Base-by-base conservation (phyloP, 2,329 filamentous ascomycete genomes). In the Botrytis aclada region DNA sequence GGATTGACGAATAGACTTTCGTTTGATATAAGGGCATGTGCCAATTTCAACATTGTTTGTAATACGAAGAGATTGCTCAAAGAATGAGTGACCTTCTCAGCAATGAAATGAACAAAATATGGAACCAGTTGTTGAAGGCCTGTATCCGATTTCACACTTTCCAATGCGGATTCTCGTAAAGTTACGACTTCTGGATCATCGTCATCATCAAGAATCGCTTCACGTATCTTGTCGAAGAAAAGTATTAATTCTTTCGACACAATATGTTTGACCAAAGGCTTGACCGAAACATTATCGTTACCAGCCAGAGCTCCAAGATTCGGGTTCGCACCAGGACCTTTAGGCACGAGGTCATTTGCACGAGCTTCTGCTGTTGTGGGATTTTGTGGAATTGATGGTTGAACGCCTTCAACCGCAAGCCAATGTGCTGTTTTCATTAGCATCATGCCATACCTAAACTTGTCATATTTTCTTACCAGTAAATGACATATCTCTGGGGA, bases 401-500 rank as follows among this genome's bases (percentile, higher is more conserved):
- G 95, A 41, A 98, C 96, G 74, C 96, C 96, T 85, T 99, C 96
- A 66, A 99, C 94, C 34, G 96, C 95, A 74, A 98, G 90, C 95
- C 96, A 99, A 83, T 99, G 96, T 74, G 93, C 96, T 95, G n/a
- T 56, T 56, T 32, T 22, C 3, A 69, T 69, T 51, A 69, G 65
- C n/a, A 69, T 32, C 47, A 41, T 56, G 29, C n/a, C 16, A 20
- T 22, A 22, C 37, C n/a, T 32, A 14, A 25, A 10, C 12, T 41
- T 43, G 20, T 18, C 5, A 69, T 32, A 62, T 37, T 37, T 60
- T 77, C 86, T 72, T 84, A 95, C 94, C 92, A 58, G 95, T 98
- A 80, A 98, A 95, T 74, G 90, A 93, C 79, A 96, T 92, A 82
- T 99, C 96, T 67, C 95, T 88, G 47, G 96, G 96, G 43, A 99